Evolutionary conservation across 352 stramenopile species (phyloP).

Genomic region (Phytophthora pluvialis): DNA sequence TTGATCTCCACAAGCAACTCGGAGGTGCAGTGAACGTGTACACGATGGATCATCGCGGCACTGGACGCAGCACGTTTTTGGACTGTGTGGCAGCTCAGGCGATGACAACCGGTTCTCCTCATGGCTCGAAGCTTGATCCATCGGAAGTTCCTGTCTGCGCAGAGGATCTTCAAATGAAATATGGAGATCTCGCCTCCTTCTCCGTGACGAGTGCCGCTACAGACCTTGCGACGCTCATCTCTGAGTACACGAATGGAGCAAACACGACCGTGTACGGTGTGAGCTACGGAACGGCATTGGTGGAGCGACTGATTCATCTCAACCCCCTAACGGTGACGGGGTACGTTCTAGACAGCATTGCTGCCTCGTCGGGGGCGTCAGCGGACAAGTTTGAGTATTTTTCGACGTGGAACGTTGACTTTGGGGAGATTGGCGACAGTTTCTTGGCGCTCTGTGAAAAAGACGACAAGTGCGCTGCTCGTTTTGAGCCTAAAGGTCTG

Average conservation of each 20-base stretch:
- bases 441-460: constrained; percentile 36
- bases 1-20: constrained; percentile 27
- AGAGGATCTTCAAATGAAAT: constrained; percentile 40
- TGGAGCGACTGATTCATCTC: constrained; percentile 57
- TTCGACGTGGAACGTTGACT: constrained; percentile 50
- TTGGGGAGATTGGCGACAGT: constrained; percentile 32
- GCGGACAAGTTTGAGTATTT: constrained; percentile 41
- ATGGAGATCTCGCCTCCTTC: constrained; percentile 47
- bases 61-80: constrained; percentile 40
- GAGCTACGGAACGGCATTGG: constrained; percentile 57
- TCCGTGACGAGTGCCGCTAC: constrained; percentile 46
- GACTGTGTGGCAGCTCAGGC: constrained; percentile 48
- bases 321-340: constrained; percentile 41
- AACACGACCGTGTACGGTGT: constrained; percentile 47
- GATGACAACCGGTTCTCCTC: constrained; percentile 40
- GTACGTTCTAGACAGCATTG: constrained; percentile 55
- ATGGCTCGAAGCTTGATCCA: constrained; percentile 22
- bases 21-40: constrained; percentile 44
- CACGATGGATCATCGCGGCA: constrained; percentile 59
- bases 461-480: constrained; percentile 24
- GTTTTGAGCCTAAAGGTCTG: constrained; percentile 25
- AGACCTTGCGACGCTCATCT: constrained; percentile 38
- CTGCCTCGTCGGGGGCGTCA: constrained; percentile 34
- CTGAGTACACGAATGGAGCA: constrained; percentile 21
- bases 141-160: constrained; percentile 40